phyloP scores from a whole-genome alignment of 73 alveolate genomes.

The Symbiodinium natans region DNA sequence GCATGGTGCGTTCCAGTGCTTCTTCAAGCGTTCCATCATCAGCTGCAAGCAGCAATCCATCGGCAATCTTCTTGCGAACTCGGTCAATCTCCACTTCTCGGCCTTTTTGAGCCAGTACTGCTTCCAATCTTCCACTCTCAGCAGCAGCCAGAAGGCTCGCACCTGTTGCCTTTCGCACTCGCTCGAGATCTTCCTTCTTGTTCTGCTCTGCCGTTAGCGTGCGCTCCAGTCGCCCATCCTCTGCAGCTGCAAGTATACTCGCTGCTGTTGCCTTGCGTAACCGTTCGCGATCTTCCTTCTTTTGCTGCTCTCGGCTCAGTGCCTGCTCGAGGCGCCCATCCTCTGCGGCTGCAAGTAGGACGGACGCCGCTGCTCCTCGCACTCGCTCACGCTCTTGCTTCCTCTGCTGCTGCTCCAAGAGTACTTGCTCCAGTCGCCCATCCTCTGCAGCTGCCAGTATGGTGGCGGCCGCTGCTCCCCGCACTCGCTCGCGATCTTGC shows the following conservation, averaged over 20 bases:
- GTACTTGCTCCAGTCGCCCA: neutral
- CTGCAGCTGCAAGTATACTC: neutral
- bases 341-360: neutral
- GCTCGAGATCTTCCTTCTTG: neutral
- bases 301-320: neutral
- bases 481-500: neutral
- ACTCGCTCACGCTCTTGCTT: neutral
- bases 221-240: neutral
- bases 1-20: neutral
- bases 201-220: neutral
- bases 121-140: neutral
- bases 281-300: neutral
- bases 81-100: neutral
- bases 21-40: conserved; percentile 10
- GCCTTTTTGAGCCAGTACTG: neutral
- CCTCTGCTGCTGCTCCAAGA: neutral
- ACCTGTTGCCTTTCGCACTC: neutral
- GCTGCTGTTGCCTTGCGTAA: neutral
- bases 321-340: neutral
- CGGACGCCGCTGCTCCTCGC: neutral
- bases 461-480: neutral
- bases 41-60: neutral
- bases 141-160: neutral
- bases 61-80: conserved; percentile 11
- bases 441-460: neutral